phyloP scores from a whole-genome alignment of 1,139 yeast genomes.

The Hyphopichia burtonii region DNA sequence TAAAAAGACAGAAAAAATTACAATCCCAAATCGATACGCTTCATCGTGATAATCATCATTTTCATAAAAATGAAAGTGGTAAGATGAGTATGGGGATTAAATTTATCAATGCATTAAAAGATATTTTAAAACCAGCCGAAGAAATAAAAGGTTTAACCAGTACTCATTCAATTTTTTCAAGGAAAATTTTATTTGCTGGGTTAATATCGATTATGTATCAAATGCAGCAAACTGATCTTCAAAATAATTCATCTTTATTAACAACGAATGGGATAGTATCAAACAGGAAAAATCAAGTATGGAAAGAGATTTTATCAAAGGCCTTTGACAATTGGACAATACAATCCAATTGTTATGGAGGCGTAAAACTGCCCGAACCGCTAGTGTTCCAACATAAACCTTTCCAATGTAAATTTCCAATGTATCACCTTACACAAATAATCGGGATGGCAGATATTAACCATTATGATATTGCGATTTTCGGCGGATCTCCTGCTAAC shows the following conservation, averaged over 20 bases:
- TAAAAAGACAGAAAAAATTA: slow-evolving; percentile 36
- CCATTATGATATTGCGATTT: slow-evolving; percentile 75
- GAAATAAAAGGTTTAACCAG: neutral
- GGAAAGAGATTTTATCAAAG: slow-evolving; percentile 64
- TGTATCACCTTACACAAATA: slow-evolving; percentile 73
- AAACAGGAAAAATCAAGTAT: slow-evolving; percentile 29
- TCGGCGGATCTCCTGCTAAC: slow-evolving; percentile 79
- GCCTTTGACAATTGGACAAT: slow-evolving; percentile 62
- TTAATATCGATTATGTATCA: slow-evolving; percentile 66
- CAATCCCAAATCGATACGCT: slow-evolving; percentile 12
- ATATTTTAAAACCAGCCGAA: slow-evolving; percentile 24
- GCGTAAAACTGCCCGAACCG: neutral
- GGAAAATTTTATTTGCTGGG: slow-evolving; percentile 68
- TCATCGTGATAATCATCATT: neutral
- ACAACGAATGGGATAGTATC: slow-evolving; percentile 28
- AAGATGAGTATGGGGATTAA: slow-evolving; percentile 23
- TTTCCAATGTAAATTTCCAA: slow-evolving; percentile 35
- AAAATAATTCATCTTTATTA: slow-evolving; percentile 46
- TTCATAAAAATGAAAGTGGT: slow-evolving; percentile 3
- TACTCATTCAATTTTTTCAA: slow-evolving; percentile 43
- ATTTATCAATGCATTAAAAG: slow-evolving; percentile 36
- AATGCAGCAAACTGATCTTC: slow-evolving; percentile 72
- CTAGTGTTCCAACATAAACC: slow-evolving; percentile 1
- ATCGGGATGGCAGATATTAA: slow-evolving; percentile 61
- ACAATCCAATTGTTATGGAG: slow-evolving; percentile 15